phyloP scores from a whole-genome alignment of 495 filamentous ascomycete genomes.

The Staphylotrichum tortipilum region DNA sequence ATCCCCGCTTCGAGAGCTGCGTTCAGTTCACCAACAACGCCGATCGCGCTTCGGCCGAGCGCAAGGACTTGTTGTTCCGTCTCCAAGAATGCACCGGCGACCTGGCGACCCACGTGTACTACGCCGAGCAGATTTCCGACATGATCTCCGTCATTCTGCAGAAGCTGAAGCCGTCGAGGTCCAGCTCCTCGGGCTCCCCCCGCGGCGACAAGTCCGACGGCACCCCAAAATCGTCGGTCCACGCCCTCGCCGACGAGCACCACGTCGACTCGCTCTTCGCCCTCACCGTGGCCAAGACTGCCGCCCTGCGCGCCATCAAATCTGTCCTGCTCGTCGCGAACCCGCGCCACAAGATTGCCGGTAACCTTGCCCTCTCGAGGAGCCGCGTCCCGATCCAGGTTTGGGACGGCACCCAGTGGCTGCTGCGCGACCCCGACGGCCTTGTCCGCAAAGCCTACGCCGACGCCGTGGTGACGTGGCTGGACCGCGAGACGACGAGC shows the following conservation, averaged over 20 bases:
- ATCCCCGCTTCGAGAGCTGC: constrained; percentile 19
- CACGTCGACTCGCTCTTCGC: constrained; percentile 58
- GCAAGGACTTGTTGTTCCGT: constrained; percentile 50
- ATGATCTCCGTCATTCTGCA: constrained; percentile 74
- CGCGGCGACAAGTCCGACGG: constrained; percentile 33
- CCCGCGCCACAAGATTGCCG: constrained; percentile 47
- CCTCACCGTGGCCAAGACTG: constrained; percentile 61
- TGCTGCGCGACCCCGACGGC: constrained; percentile 67
- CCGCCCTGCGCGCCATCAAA: constrained; percentile 72
- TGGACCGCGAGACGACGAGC: constrained; percentile 66
- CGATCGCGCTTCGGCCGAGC: constrained; percentile 20
- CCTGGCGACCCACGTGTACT: constrained; percentile 89
- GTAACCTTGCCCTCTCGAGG: constrained; percentile 55
- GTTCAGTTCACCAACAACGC: constrained; percentile 21
- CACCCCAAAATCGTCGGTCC: constrained; percentile 16
- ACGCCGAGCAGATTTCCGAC: constrained; percentile 85
- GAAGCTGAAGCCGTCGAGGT: constrained; percentile 58
- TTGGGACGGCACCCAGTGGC: constrained; percentile 89
- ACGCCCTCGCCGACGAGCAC: constrained; percentile 28
- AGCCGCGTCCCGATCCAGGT: constrained; percentile 65
- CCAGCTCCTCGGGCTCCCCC: constrained; percentile 34
- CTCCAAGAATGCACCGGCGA: constrained; percentile 72
- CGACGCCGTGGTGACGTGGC: constrained; percentile 73
- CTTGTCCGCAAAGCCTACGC: constrained; percentile 74
- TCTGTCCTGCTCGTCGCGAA: constrained; percentile 74